A percentile compares a stretch with the other conserved stretches of the same genome.
Conservation (phyloP, 2,329 filamentous ascomycete species). For the Phialemoniopsis sp. region DNA sequence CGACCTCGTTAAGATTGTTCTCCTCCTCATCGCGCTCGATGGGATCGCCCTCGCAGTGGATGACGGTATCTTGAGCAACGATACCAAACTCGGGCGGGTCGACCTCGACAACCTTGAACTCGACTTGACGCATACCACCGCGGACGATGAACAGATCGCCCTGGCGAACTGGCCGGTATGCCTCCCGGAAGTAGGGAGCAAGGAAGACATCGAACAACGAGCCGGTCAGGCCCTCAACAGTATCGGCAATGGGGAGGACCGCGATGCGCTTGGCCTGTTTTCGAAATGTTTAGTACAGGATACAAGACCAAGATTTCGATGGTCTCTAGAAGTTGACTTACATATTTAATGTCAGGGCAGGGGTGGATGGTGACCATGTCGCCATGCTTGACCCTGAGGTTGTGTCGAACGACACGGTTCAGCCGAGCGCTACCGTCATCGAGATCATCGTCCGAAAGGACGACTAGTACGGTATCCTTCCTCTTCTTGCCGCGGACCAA, state of each 20-base stretch:
- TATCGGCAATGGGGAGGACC: constrained; percentile 96
- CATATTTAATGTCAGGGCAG: constrained; percentile 99
- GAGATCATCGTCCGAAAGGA: constrained; percentile 94
- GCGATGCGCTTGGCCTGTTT: constrained; percentile 93
- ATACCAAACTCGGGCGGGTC: constrained; percentile 98
- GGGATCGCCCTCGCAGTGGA: constrained; percentile 93
- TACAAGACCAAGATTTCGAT: background rate
- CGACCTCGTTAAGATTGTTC: constrained; percentile 98
- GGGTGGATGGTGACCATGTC: constrained; percentile 96
- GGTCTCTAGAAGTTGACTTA: constrained; percentile 42
- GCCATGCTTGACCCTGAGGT: constrained; percentile 96
- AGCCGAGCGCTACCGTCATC: constrained; percentile 96
- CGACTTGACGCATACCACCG: constrained; percentile 97
- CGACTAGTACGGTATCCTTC: constrained; percentile 97
- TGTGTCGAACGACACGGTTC: constrained; percentile 98
- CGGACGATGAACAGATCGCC: constrained; percentile 96
- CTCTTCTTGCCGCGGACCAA: constrained; percentile 99
- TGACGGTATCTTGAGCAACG: constrained; percentile 96
- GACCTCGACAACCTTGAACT: constrained; percentile 99
- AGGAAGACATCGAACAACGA: constrained; percentile 99
- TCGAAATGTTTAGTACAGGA: constrained; percentile 14
- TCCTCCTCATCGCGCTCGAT: constrained; percentile 99
- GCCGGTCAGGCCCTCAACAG: constrained; percentile 94
- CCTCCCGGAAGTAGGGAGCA: constrained; percentile 98
- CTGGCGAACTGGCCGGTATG: constrained; percentile 94